Base-by-base conservation (phyloP, 371 early-diverging fungal genomes). In the Lichtheimia ornata region DNA sequence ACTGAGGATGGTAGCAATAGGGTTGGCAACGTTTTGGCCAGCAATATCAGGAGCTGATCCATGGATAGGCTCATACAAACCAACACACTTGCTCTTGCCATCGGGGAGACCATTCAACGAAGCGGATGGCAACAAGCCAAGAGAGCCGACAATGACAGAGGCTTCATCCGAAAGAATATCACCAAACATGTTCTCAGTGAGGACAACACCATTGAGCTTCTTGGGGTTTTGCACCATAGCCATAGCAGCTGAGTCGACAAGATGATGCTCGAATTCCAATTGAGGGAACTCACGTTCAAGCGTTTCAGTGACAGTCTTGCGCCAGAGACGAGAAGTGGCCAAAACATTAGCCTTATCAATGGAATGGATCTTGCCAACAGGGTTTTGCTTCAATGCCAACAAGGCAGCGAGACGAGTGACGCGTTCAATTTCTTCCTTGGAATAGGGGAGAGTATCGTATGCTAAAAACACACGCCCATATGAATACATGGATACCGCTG, bases 181-280 rank as follows among this genome's bases (percentile, higher is more conserved):
- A 64, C 98, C 98, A 90, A 97, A 97, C 95, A 98, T 94, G 82
- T 98, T 98, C 67, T 96, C 97, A 20, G 97, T 98, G 64, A 98
- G 77, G 25, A 97, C 87, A 41, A 98, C 87, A 60, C 98, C 98
- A 74, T 98, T 97, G 35, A 98, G 79, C 50, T 83, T 83, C 18
- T 85, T 83, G 28, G 97, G 97, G 78, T 89, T 89, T 76, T 89
- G 90, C 58, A 98, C 89, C 89, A 98, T 90, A 64, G 89, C 88
- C 98, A 98, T 98, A 52, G 98, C 93, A 40, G 95, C 96, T 17
- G 96, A 92, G 78, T 98, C 98, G 22, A 98, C 97, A 42, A 96
- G 77, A 66, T 95, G 91, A 80, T 96, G 96, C 50, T 88, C 86
- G 28, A 93, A 83, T 61, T 77, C 69, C 62, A 98, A 79, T 50